Conservation (phyloP, 441 rosid species). For the Mallotus japonicus region DNA sequence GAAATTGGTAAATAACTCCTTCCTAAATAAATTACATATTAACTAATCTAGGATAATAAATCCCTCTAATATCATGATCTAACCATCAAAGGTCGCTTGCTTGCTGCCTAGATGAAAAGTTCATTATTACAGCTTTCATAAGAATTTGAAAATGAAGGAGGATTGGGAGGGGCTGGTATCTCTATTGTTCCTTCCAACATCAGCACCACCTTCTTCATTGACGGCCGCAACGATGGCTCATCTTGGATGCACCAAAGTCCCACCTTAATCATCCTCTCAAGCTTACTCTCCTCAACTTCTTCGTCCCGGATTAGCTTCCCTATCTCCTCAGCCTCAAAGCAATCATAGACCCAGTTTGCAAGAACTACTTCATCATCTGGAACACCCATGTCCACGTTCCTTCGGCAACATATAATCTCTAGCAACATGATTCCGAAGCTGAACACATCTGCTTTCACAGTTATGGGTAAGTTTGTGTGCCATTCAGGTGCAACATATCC, state of each 20-base stretch:
- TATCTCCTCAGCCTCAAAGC: conserved; percentile 5
- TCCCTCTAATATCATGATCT: too few species aligned
- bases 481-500: conserved; percentile 26
- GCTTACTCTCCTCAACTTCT: background rate
- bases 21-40: too few species aligned
- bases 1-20: too few species aligned
- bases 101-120: too few species aligned
- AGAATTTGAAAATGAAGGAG: background rate
- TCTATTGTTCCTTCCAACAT: conserved; percentile 40
- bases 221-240: conserved; percentile 35
- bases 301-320: background rate
- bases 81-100: too few species aligned
- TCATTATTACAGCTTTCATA: too few species aligned
- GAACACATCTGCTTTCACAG: conserved; percentile 19
- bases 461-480: conserved; percentile 20
- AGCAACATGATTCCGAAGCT: conserved; percentile 23
- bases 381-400: conserved; percentile 9
- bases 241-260: conserved; percentile 32
- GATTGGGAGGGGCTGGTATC: conserved; percentile 28
- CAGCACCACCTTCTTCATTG: conserved; percentile 40
- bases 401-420: conserved; percentile 23
- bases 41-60: too few species aligned
- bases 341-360: conserved; percentile 14
- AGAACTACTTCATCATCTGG: conserved; percentile 13
- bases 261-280: conserved; percentile 11